Evolutionary conservation across 202 grass and related monocot genomes (phyloP).

Genomic region (Carex sylvatica): DNA sequence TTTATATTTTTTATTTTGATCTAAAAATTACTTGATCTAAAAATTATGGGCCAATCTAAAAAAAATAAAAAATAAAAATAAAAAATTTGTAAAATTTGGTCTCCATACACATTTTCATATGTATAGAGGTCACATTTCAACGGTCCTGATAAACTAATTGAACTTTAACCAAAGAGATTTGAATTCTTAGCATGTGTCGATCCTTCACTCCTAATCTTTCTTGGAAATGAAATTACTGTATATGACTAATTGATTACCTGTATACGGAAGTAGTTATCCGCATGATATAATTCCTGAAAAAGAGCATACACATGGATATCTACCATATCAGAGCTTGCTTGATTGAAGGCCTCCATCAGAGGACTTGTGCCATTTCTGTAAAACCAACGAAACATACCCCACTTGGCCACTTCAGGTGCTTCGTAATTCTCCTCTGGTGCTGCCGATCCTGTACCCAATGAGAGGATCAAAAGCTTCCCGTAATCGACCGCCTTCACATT

Average conservation of each 20-base stretch:
- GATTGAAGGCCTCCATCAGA: constrained; percentile 52
- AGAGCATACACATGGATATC: constrained; percentile 57
- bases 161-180: no score
- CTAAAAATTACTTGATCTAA: no score
- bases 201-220: neutral
- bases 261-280: constrained; percentile 47
- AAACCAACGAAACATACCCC: constrained; percentile 54
- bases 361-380: constrained; percentile 28
- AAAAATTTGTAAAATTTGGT: no score
- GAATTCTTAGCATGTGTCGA: no score
- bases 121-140: no score
- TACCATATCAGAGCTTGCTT: constrained; percentile 47
- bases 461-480: constrained; percentile 41
- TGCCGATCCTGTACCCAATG: constrained; percentile 39
- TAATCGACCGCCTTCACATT: constrained; percentile 23
- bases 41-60: no score
- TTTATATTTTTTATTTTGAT: no score
- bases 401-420: constrained; percentile 14
- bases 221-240: neutral
- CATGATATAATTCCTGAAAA: constrained; percentile 36
- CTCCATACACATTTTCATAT: no score
- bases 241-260: constrained; percentile 25
- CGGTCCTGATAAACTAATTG: no score
- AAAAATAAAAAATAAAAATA: no score
- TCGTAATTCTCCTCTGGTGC: constrained; percentile 39